Conservation (phyloP, 2,329 filamentous ascomycete species). For the Trichoderma sp. region DNA sequence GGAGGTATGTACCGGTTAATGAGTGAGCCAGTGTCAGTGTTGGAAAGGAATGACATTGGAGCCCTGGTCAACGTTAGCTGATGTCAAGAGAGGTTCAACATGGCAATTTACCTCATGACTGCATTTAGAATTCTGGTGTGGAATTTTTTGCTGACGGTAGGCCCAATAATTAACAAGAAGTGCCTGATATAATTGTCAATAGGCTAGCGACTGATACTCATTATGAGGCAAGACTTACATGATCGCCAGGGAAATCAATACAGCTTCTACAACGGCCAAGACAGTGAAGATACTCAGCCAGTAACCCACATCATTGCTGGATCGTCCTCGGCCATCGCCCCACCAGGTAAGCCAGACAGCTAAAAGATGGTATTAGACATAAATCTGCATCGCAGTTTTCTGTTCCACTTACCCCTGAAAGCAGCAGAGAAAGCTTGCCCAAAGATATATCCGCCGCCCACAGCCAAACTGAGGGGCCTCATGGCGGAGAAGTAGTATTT, state of each 20-base stretch:
- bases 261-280: conserved; percentile 31
- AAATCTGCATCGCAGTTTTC: neutral
- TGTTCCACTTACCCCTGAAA: conserved; percentile 32
- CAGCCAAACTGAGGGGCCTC: conserved; percentile 27
- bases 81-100: accelerated
- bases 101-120: conserved; percentile 30
- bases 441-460: conserved; percentile 28
- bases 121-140: conserved; percentile 32
- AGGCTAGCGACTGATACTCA: neutral
- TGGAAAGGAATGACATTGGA: conserved; percentile 34
- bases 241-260: conserved; percentile 34
- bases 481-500: conserved; percentile 36
- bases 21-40: conserved; percentile 34
- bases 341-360: conserved; percentile 39
- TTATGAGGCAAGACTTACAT: conserved; percentile 27
- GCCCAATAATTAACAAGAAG: conserved; percentile 33
- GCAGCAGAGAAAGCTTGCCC: conserved; percentile 29
- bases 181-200: conserved; percentile 29
- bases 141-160: conserved; percentile 32
- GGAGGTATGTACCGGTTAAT: conserved; percentile 32
- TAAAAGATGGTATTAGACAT: conserved; percentile 3
- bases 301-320: conserved; percentile 33
- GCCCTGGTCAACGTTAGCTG: conserved; percentile 27
- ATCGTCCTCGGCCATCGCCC: conserved; percentile 35
- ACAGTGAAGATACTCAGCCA: conserved; percentile 36